Evolutionary conservation across 2,329 filamentous ascomycete genomes (phyloP), one percentile per base, ranked within the genome.

Genomic region (Blastomyces percursus): DNA sequence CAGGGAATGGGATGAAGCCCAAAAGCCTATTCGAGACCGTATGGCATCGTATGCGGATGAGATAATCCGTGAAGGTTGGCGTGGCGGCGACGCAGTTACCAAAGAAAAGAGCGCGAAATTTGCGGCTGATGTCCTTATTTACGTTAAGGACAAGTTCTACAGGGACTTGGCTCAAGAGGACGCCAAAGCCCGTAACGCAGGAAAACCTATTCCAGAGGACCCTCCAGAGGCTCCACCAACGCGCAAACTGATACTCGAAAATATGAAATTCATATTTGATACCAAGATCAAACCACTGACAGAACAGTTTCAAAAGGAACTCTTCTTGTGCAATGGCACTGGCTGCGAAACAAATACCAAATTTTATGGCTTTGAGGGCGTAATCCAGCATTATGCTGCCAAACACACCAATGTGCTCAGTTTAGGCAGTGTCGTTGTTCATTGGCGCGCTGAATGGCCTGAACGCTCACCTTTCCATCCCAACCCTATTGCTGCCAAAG

Each of bases 261-360:
- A 92, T 70, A 91, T 94, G 89, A 92, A 89, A 73, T 93, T 87
- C 85, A 78, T 92, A 38, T 92, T 89, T 71, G 89, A 92, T 69
- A 84, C 83, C 67, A 91, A 90, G 72, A 81, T 94, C 71, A 89
- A 86, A 69, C 84, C 84, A 30, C 75, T 84, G 61, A 90, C 87
- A 2, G 86, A 90, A 65, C 75, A 78, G 55, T 81, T 82, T 67
- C 80, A 85, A 67, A 88, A 86, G 69, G 88, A 92, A 62, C 76
- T 92, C 11, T 94, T 94, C 72, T 80, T 89, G 63, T 94, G 90
- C 76, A 86, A 84, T 68, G 82, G 80, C 38, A 57, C 27, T 48
- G 57, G 57, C 16, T 91, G 88, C 71, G 83, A 86, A 57, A 79
- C 79, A 59, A 84, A 82, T 67, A 75, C 78, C 56, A 91, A 89